Base-by-base conservation (phyloP, 768 basidiomycete species). In the Amanita exitialis region DNA sequence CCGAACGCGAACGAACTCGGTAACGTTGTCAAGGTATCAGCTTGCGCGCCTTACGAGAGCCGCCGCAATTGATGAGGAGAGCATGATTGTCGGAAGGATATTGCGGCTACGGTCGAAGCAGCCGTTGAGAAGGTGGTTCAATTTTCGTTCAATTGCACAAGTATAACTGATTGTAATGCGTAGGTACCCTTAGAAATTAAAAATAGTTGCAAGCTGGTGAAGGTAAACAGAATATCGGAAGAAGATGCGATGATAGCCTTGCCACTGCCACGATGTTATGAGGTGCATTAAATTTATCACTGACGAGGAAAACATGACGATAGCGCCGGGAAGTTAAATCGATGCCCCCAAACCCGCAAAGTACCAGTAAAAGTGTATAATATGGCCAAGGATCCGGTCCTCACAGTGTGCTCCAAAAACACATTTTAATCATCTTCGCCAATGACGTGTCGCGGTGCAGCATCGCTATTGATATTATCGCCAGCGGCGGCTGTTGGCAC, bases 401-500 rank as follows among this genome's bases (percentile, higher is more conserved):
- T 27, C 25, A 7, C 15, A 44, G 4, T 15, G 18, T 10, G 4
- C 18, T 18, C 39, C 9, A 21, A 23, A n/a, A 3, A 28, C 23
- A 23, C 15, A 25, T 8, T 27, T 44, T 28, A 44, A 44, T 67
- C 67, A 41, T 68, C 66, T 13, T 66, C 66, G 32, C 67, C 67
- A 15, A 66, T 43, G 0, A 65, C 61, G 60, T 68, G 66, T 28
- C 3, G 27, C 4, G 16, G 43, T 25, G 3, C 25, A 28, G 25
- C 15, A n/a, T 44, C 43, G 16, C 7, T 27, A 53, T 43, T 30
- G 13, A 30, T 10, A 18, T 28, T 28, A 4, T n/a, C 28, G 21
- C 34, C 56, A 13, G 47, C 56, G 5, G 51, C 54, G 7, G 49
- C 47, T 27, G 45, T 49, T 7, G 53, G 53, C 25, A 62, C 56